Percentiles rank a stretch among this genome's conserved stretches.
phyloP scores from a whole-genome alignment of 257 asterid species.

The Nicotiana benthamiana region DNA sequence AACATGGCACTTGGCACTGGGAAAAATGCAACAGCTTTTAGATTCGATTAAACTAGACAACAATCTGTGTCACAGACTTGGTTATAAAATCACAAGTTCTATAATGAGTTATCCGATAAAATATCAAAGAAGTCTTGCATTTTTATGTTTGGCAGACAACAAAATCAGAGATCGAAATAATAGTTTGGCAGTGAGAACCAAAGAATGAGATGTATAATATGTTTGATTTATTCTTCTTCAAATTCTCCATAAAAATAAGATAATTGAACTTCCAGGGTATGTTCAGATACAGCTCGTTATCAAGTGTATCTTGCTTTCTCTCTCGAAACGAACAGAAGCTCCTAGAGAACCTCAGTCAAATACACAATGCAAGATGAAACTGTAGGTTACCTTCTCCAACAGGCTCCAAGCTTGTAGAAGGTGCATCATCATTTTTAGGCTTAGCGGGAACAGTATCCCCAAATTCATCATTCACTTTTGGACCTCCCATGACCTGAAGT shows the following conservation, averaged over 20 bases:
- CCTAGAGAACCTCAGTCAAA: neutral
- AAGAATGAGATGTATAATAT: neutral
- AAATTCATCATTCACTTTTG: conserved; percentile 42
- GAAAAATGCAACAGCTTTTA: neutral
- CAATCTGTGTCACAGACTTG: neutral
- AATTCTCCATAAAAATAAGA: neutral
- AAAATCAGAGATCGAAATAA: neutral
- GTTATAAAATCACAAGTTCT: neutral
- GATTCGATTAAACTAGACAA: neutral
- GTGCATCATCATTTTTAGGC: conserved; percentile 35
- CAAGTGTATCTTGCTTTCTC: neutral
- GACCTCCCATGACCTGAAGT: conserved; percentile 37
- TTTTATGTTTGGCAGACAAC: neutral
- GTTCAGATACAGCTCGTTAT: neutral
- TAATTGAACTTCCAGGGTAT: neutral
- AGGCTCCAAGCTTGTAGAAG: conserved; percentile 26
- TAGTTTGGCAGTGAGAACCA: neutral
- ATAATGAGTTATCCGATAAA: neutral
- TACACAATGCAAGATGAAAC: neutral
- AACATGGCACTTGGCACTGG: neutral
- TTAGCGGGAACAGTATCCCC: conserved; percentile 73
- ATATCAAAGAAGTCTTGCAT: neutral
- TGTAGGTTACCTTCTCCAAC: conserved; percentile 46
- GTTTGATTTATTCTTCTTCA: neutral
- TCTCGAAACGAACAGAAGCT: neutral